A percentile compares a stretch with the other conserved stretches of the same genome.
phyloP scores from a whole-genome alignment of 805 yeast genomes.

The Saccharomyces paradoxus region DNA sequence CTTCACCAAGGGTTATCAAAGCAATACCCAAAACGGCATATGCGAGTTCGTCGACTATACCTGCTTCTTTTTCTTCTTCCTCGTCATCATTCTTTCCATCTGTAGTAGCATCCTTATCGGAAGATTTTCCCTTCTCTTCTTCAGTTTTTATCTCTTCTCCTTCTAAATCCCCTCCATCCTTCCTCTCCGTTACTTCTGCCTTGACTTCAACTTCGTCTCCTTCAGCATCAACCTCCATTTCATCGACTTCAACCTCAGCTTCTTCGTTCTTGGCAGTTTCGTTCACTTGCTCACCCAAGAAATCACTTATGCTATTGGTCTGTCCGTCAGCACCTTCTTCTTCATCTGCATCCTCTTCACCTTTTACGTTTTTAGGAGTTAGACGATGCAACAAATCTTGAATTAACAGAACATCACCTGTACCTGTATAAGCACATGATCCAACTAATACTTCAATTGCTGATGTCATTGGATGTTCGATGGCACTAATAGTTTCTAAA shows the following conservation, averaged over 20 bases:
- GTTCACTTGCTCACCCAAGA: slow-evolving; percentile 27
- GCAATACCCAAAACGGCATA: slow-evolving; percentile 94
- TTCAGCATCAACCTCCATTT: slow-evolving; percentile 20
- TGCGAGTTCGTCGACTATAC: slow-evolving; percentile 40
- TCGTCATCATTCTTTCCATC: slow-evolving; percentile 23
- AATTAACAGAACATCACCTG: slow-evolving; percentile 92
- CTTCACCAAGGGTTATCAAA: slow-evolving; percentile 93
- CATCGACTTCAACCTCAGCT: slow-evolving; percentile 20
- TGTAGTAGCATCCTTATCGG: slow-evolving; percentile 23
- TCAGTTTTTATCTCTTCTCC: slow-evolving; percentile 28
- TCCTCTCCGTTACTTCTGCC: slow-evolving; percentile 42
- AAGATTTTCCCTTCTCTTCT: slow-evolving; percentile 26
- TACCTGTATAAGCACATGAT: slow-evolving; percentile 92
- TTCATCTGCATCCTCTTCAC: slow-evolving; percentile 48
- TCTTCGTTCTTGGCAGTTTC: slow-evolving; percentile 22
- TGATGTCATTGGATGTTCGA: slow-evolving; percentile 88
- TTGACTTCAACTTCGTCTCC: slow-evolving; percentile 17
- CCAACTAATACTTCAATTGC: slow-evolving; percentile 84
- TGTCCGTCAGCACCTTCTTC: slow-evolving; percentile 42
- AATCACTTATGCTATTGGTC: slow-evolving; percentile 24
- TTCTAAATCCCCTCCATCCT: slow-evolving; percentile 35
- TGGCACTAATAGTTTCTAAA: slow-evolving; percentile 85
- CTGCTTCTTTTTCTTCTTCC: slow-evolving; percentile 27
- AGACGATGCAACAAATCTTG: slow-evolving; percentile 86
- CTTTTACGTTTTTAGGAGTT: slow-evolving; percentile 56